phyloP scores from a whole-genome alignment of 352 stramenopile genomes.

The Globisporangium takayamanum region DNA sequence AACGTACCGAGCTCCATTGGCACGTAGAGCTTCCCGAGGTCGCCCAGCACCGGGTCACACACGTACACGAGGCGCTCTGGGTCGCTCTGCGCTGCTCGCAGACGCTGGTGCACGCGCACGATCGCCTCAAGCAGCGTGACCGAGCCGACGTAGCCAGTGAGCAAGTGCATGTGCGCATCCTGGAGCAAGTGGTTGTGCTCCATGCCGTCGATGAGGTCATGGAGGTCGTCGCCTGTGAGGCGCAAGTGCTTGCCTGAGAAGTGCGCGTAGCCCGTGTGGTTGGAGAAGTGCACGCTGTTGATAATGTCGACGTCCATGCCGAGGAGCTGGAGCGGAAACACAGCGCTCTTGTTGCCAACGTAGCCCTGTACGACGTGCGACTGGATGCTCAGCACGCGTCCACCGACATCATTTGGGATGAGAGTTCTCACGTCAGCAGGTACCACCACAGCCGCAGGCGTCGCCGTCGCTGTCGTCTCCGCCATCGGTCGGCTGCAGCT shows the following conservation, averaged over 20 bases:
- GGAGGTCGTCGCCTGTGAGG: constrained; percentile 64
- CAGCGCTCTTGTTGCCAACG: constrained; percentile 83
- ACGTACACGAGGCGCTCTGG: constrained; percentile 60
- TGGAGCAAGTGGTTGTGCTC: constrained; percentile 61
- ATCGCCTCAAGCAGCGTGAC: constrained; percentile 65
- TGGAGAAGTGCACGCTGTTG: constrained; percentile 87
- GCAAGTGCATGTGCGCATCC: constrained; percentile 67
- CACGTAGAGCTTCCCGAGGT: constrained; percentile 80
- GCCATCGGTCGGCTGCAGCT: neutral
- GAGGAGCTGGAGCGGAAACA: constrained; percentile 80
- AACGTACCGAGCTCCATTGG: constrained; percentile 60
- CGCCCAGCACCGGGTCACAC: constrained; percentile 79
- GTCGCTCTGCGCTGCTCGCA: constrained; percentile 44
- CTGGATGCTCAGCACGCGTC: constrained; percentile 82
- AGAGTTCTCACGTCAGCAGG: neutral
- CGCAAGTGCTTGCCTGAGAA: constrained; percentile 68
- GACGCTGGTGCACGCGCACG: constrained; percentile 50
- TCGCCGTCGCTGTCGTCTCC: neutral
- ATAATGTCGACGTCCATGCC: constrained; percentile 85
- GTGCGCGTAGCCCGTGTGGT: constrained; percentile 78
- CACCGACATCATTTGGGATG: constrained; percentile 26
- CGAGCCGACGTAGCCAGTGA: constrained; percentile 81
- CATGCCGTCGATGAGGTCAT: constrained; percentile 76
- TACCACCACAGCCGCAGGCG: no score
- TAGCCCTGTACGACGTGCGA: constrained; percentile 86